A percentile compares a stretch with the other conserved stretches of the same genome.
Evolutionary conservation across 2,329 filamentous ascomycete genomes (phyloP).

Genomic region (Alternaria tenuissima): DNA sequence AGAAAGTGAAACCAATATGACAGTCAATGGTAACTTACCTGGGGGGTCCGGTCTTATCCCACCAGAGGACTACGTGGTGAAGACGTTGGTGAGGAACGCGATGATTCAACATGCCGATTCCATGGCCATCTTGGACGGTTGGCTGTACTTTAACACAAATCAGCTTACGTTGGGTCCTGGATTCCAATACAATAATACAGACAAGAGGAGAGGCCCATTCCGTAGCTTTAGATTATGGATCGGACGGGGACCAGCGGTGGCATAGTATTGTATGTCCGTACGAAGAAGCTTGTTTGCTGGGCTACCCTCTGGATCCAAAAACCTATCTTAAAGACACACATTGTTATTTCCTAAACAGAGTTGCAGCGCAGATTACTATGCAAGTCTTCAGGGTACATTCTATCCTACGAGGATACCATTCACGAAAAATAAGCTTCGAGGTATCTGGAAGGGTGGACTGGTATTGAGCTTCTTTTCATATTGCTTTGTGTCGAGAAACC

Average conservation of each 20-base stretch:
- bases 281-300: background rate
- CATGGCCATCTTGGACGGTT: constrained; percentile 53
- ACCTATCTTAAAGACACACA: background rate
- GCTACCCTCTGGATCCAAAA: background rate
- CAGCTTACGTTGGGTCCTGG: constrained; percentile 50
- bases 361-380: too few species aligned
- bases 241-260: constrained; percentile 49
- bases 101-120: constrained; percentile 56
- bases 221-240: constrained; percentile 48
- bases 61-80: constrained; percentile 51
- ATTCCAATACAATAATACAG: constrained; percentile 52
- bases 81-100: constrained; percentile 51
- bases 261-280: background rate
- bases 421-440: too few species aligned
- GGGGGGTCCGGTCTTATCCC: constrained; percentile 46
- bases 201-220: constrained; percentile 50
- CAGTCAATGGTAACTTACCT: constrained; percentile 46
- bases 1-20: constrained; percentile 44
- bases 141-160: constrained; percentile 55
- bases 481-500: background rate
- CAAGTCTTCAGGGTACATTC: too few species aligned
- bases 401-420: too few species aligned
- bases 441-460: background rate
- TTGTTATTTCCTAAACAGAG: too few species aligned
- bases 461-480: background rate